Conservation (phyloP, 2,329 filamentous ascomycete species). For the Paradendryphiella salina region DNA sequence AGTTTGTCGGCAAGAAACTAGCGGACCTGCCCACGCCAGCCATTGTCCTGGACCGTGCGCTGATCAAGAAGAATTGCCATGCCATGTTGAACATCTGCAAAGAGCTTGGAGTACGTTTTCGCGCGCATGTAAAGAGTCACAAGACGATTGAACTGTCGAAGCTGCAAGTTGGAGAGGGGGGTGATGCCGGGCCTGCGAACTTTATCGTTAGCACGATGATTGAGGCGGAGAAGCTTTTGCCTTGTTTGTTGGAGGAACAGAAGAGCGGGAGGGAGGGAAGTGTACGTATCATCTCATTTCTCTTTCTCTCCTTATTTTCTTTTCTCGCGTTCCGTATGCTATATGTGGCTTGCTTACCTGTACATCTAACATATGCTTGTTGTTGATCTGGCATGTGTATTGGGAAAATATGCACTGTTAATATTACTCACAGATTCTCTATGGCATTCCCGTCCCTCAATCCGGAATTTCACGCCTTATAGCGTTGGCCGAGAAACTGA, state of each 20-base stretch:
- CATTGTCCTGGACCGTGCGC: slow-evolving; percentile 68
- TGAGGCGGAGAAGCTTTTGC: slow-evolving; percentile 69
- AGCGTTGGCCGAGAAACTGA: slow-evolving; percentile 59
- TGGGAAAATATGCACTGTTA: background rate
- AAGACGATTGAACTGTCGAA: slow-evolving; percentile 72
- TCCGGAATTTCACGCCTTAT: slow-evolving; percentile 65
- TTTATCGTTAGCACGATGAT: slow-evolving; percentile 74
- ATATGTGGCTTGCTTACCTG: background rate
- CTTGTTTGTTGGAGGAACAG: slow-evolving; percentile 63
- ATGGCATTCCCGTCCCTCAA: slow-evolving; percentile 69
- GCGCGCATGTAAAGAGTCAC: slow-evolving; percentile 82
- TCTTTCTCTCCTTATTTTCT: background rate
- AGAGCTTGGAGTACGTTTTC: slow-evolving; percentile 65
- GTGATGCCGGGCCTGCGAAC: slow-evolving; percentile 54
- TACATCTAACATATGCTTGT: background rate
- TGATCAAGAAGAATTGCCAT: slow-evolving; percentile 68
- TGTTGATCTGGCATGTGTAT: too few species aligned
- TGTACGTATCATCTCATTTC: slow-evolving; percentile 48
- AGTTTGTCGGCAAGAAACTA: slow-evolving; percentile 64
- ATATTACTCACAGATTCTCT: slow-evolving; percentile 59
- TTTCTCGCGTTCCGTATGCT: too few species aligned
- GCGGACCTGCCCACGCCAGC: slow-evolving; percentile 66
- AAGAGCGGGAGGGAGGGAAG: slow-evolving; percentile 60
- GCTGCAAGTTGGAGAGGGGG: slow-evolving; percentile 65
- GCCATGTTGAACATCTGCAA: slow-evolving; percentile 69